A percentile compares a stretch with the other conserved stretches of the same genome.
These are phyloP conservation scores for Fusarium pilosicola DNA, from an alignment of 2,329 filamentous ascomycete genomes.

Conservation along the genomic window DNA sequence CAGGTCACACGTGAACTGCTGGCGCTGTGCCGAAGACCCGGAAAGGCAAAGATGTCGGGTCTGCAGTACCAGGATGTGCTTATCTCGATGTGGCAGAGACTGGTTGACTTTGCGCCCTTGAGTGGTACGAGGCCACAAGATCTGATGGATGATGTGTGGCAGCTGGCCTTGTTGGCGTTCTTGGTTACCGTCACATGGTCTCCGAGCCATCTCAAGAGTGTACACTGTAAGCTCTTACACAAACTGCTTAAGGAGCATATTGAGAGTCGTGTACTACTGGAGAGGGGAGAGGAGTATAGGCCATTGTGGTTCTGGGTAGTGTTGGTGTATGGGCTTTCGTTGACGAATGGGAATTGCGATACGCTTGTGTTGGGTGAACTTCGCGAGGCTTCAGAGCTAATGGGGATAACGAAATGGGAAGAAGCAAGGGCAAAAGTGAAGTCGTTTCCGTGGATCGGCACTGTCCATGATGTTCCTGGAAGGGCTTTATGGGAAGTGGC, in stretches of 20 bases:
- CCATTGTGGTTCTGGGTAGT: slow-evolving; percentile 25
- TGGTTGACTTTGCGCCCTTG: slow-evolving; percentile 24
- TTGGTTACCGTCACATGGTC: slow-evolving; percentile 20
- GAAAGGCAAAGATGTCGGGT: slow-evolving; percentile 4
- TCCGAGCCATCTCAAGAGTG: neutral
- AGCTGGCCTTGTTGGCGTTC: slow-evolving; percentile 23
- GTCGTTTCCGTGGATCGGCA: slow-evolving; percentile 26
- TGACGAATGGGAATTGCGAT: neutral
- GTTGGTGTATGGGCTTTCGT: slow-evolving; percentile 22
- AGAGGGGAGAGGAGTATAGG: slow-evolving; percentile 8
- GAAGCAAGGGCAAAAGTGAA: neutral
- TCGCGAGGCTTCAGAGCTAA: neutral
- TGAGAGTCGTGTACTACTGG: neutral
- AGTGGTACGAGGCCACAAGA: slow-evolving; percentile 5
- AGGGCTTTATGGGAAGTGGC: slow-evolving; percentile 20
- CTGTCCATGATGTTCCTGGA: slow-evolving; percentile 23
- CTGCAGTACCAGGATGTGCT: slow-evolving; percentile 28
- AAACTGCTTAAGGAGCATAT: slow-evolving; percentile 11
- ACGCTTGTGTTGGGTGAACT: neutral
- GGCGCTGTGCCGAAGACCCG: slow-evolving; percentile 10
- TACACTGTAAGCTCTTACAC: slow-evolving; percentile 6
- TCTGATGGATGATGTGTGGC: slow-evolving; percentile 20
- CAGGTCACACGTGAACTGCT: slow-evolving; percentile 13
- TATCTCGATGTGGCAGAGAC: slow-evolving; percentile 26
- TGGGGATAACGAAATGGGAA: slow-evolving; percentile 10